Conservation (phyloP, 2,329 filamentous ascomycete species). For the Orbilia quercus region DNA sequence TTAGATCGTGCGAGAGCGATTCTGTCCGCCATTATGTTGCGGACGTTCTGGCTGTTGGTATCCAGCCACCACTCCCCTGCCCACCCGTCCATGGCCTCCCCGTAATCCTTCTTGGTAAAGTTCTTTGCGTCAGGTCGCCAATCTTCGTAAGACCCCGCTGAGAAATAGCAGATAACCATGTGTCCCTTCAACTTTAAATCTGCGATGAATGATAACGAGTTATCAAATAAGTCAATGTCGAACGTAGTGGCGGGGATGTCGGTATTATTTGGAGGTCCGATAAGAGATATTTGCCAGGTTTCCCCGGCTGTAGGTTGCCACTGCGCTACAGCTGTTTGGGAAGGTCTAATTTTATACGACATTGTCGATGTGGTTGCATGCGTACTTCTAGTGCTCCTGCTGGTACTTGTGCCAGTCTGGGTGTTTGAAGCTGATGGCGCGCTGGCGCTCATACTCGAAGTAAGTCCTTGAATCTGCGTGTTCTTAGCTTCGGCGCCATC, state of each 20-base stretch:
- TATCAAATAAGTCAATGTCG: slow-evolving; percentile 72
- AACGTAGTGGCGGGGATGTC: slow-evolving; percentile 62
- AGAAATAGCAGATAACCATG: slow-evolving; percentile 76
- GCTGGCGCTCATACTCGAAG: not conserved
- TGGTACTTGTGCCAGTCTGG: not conserved
- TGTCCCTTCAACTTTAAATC: slow-evolving; percentile 67
- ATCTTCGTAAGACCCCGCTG: slow-evolving; percentile 75
- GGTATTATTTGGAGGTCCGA: slow-evolving; percentile 61
- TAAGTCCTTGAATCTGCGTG: not conserved
- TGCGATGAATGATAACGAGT: slow-evolving; percentile 69
- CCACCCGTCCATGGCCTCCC: slow-evolving; percentile 73
- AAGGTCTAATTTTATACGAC: slow-evolving; percentile 35
- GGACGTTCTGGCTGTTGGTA: slow-evolving; percentile 70
- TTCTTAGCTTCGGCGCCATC: no score
- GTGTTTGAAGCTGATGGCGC: not conserved
- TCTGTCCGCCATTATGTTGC: slow-evolving; percentile 72
- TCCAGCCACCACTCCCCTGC: slow-evolving; percentile 75
- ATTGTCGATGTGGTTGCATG: slow-evolving; percentile 2
- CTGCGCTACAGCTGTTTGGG: slow-evolving; percentile 20
- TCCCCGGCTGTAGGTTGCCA: slow-evolving; percentile 52
- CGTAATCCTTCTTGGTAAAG: slow-evolving; percentile 70
- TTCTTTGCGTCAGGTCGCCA: slow-evolving; percentile 70
- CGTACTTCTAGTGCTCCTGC: no score
- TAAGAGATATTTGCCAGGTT: slow-evolving; percentile 53
- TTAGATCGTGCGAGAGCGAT: slow-evolving; percentile 71